Evolutionary conservation across 108 stramenopile species (phyloP).

Genomic region (Conticribra guillardii): DNA sequence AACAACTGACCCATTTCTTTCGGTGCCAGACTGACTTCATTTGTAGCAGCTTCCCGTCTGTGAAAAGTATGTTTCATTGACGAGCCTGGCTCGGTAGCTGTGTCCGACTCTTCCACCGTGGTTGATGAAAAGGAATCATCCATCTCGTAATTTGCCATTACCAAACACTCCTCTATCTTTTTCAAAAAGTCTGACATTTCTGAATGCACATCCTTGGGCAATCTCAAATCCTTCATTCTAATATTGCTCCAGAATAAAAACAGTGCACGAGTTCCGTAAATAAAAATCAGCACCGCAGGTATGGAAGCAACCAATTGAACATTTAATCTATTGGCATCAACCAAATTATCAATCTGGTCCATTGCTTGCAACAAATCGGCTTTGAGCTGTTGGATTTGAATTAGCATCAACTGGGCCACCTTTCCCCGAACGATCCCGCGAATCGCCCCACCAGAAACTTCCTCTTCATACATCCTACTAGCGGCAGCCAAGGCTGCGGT

Average conservation of each 20-base stretch:
- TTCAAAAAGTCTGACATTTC: constrained; percentile 80
- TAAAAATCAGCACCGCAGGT: constrained; percentile 68
- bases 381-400: constrained; percentile 87
- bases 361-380: constrained; percentile 77
- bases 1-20: constrained; percentile 75
- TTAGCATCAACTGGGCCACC: constrained; percentile 71
- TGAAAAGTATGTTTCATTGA: background rate
- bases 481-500: constrained; percentile 62
- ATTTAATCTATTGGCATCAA: constrained; percentile 77
- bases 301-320: constrained; percentile 78
- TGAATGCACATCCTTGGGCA: constrained; percentile 66
- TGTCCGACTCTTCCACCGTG: background rate
- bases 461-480: constrained; percentile 66
- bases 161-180: constrained; percentile 59
- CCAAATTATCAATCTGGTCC: constrained; percentile 75
- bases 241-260: constrained; percentile 67
- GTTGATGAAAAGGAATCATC: constrained; percentile 8
- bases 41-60: background rate
- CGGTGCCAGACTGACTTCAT: constrained; percentile 36
- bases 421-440: constrained; percentile 61
- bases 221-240: constrained; percentile 69
- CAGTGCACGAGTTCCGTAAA: constrained; percentile 64
- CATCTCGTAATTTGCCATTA: constrained; percentile 52
- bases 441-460: constrained; percentile 64
- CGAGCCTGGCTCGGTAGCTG: background rate